Evolutionary conservation across 495 filamentous ascomycete species (phyloP).

Genomic region (Polyplosphaeria fusca): DNA sequence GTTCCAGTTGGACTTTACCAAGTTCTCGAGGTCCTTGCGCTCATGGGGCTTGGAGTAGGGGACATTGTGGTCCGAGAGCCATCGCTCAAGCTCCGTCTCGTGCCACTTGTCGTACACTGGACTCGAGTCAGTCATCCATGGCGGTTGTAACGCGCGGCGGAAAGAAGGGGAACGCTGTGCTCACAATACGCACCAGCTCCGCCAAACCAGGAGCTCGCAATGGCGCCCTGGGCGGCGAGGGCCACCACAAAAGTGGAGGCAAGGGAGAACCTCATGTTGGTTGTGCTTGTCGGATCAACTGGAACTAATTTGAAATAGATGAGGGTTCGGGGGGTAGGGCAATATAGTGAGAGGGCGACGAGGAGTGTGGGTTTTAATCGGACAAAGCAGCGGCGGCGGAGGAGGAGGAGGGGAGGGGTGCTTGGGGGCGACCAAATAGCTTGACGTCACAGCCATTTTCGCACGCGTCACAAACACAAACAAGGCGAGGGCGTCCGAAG

Average conservation of each 20-base stretch:
- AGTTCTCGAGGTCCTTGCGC: slow-evolving; percentile 52
- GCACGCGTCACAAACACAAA: too few relatives aligned
- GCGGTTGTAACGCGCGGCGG: not conserved
- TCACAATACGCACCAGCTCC: slow-evolving; percentile 62
- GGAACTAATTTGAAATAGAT: slow-evolving; percentile 13
- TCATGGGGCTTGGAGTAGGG: slow-evolving; percentile 58
- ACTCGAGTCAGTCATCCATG: not conserved
- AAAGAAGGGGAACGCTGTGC: not conserved
- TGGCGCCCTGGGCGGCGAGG: slow-evolving; percentile 64
- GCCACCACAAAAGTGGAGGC: slow-evolving; percentile 65
- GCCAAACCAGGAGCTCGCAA: slow-evolving; percentile 74
- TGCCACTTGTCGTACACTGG: slow-evolving; percentile 98
- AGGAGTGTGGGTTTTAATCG: slow-evolving; percentile 1
- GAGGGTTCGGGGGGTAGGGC: not conserved
- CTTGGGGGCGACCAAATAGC: not conserved
- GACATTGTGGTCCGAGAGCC: slow-evolving; percentile 91
- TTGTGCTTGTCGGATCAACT: not conserved
- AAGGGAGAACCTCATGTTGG: slow-evolving; percentile 70
- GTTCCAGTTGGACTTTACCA: slow-evolving; percentile 84
- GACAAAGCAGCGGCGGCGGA: slow-evolving; percentile 4
- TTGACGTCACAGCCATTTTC: too few relatives aligned
- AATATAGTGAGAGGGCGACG: not conserved
- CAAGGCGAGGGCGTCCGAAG: too few relatives aligned
- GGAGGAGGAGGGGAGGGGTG: not conserved
- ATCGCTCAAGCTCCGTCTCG: slow-evolving; percentile 93